Conservation (phyloP, 306 rosid genomes). For the Vicia faba region DNA sequence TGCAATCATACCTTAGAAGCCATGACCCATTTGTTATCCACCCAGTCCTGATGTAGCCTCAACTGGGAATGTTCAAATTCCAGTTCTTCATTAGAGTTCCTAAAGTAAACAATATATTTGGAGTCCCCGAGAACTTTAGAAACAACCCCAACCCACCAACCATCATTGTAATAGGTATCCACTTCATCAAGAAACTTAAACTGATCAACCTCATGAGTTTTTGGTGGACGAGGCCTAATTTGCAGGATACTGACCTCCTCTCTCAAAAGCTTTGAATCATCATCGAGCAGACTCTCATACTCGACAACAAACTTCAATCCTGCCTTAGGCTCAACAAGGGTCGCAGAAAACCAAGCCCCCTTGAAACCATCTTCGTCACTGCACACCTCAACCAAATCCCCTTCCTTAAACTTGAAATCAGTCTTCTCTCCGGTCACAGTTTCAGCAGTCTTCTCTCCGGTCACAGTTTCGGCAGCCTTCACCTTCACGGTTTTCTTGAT, state of each 20-base stretch:
- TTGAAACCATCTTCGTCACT: constrained; percentile 27
- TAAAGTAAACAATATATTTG: constrained; percentile 57
- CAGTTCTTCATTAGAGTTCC: constrained; percentile 44
- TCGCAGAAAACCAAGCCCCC: too few species aligned
- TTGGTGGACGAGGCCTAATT: too few species aligned
- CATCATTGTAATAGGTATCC: too few species aligned
- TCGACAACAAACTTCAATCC: constrained; percentile 44
- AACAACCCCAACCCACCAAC: too few species aligned
- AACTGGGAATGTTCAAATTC: constrained; percentile 49
- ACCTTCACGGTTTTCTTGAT: constrained; percentile 24
- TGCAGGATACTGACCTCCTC: too few species aligned
- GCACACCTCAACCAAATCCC: constrained; percentile 62
- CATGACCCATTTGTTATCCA: constrained; percentile 55
- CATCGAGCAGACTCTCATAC: constrained; percentile 53
- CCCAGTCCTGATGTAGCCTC: constrained; percentile 64
- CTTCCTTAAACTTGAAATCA: constrained; percentile 39
- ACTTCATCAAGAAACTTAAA: too few species aligned
- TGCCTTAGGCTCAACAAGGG: constrained; percentile 12
- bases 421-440: constrained; percentile 7
- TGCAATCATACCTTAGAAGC: background rate
- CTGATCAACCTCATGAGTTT: too few species aligned
- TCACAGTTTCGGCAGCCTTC: constrained; percentile 24
- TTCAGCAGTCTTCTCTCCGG: constrained; percentile 28
- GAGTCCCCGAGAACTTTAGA: constrained; percentile 43
- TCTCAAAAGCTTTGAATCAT: constrained; percentile 39